Evolutionary conservation across 345 rosid species (phyloP), one percentile per base, ranked within the genome.

Genomic region (Combretum micranthum): DNA sequence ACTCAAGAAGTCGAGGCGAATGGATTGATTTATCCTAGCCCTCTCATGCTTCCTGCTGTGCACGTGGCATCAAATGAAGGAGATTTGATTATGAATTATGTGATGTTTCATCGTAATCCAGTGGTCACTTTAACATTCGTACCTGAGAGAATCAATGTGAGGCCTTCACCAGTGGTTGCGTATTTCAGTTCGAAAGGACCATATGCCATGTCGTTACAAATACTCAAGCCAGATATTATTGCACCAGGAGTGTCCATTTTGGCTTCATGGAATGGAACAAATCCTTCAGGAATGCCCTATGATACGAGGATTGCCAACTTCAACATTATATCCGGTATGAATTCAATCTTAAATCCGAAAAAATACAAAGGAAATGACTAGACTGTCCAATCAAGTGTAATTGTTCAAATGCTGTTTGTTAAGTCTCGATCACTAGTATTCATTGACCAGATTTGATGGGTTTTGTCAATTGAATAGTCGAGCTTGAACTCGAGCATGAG

Each of bases 161-260:
- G 37, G 20, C 92, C 95, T 0, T 83, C 98, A 0, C 98, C 98
- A 5, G 92, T 88, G 14, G 98, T 88, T 4, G 95, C 98, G 17
- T 89, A 95, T 2, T 88, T 91, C 64, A 80, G 90, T 60, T 88
- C 98, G 0, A 68, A 96, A 53, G 98, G 98, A 13, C 98, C 98
- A 0, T 85, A 84, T 56, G 32, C 69, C 71, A 86, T 82, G 23
- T 85, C 86, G 1, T 84, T 87, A 12, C 81, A 82, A 63, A 86
- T 88, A 56, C 63, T 88, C 83, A 91, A 91, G 57, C 98, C 98
- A 23, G 98, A 91, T 70, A 72, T 91, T 45, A 83, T 91, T 69
- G 98, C 90, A 13, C 98, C 96, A 0, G 96, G 98, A 0, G 96
- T 91, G 42, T 88, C 84, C 69, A 91, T 91, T 20, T 61, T 88